A percentile compares a stretch with the other conserved stretches of the same genome.
phyloP scores from a whole-genome alignment of 805 yeast genomes.

The Kluyveromyces lactis region DNA sequence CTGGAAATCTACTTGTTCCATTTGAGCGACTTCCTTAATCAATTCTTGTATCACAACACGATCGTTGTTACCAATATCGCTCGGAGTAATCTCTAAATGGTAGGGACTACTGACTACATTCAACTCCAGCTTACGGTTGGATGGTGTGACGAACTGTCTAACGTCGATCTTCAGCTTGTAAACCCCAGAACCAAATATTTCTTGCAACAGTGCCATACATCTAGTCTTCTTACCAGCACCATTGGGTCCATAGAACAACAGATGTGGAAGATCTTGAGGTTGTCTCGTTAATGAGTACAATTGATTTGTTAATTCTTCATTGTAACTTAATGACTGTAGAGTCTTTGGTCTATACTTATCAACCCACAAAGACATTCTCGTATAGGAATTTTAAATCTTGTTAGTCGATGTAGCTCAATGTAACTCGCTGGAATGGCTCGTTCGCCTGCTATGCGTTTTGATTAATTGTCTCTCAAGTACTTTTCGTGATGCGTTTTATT shows the following conservation, averaged over 20 bases:
- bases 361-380: slow-evolving; percentile 86
- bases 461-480: too few species aligned
- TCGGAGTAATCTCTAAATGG: slow-evolving; percentile 92
- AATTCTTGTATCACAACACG: slow-evolving; percentile 91
- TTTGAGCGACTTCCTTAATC: slow-evolving; percentile 88
- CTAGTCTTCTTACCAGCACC: slow-evolving; percentile 98
- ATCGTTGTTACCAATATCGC: slow-evolving; percentile 94
- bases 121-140: slow-evolving; percentile 76
- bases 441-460: too few species aligned
- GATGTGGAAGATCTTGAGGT: slow-evolving; percentile 75
- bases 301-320: slow-evolving; percentile 52
- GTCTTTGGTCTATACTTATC: slow-evolving; percentile 82
- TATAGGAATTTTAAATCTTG: too few species aligned
- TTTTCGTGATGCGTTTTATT: too few species aligned
- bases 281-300: slow-evolving; percentile 40
- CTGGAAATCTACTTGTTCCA: slow-evolving; percentile 85
- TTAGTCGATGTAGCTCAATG: too few species aligned
- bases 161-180: slow-evolving; percentile 85
- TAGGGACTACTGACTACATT: slow-evolving; percentile 87
- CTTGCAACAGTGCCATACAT: slow-evolving; percentile 66
- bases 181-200: slow-evolving; percentile 75
- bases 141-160: slow-evolving; percentile 66
- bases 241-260: slow-evolving; percentile 87
- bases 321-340: slow-evolving; percentile 58
- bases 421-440: too few species aligned